phyloP scores from a whole-genome alignment of 176 grass and related monocot genomes.

The Paspalum vaginatum region DNA sequence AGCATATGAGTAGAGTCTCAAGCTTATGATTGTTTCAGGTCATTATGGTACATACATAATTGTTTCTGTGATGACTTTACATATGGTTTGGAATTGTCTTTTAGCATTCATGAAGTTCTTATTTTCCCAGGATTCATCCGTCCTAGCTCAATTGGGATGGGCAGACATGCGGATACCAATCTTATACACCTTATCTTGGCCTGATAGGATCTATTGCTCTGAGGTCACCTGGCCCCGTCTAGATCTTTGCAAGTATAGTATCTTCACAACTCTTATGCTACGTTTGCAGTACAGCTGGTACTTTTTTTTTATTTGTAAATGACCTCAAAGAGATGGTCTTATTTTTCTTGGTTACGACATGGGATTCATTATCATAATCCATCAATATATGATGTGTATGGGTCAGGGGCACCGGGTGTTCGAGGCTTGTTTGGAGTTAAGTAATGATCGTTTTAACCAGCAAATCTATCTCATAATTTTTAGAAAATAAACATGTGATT shows the following conservation, averaged over 20 bases:
- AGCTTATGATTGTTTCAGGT: slow-evolving; percentile 13
- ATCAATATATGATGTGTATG: neutral
- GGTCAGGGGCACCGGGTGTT: neutral
- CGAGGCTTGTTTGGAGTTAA: neutral
- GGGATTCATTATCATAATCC: neutral
- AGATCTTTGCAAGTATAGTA: slow-evolving; percentile 89
- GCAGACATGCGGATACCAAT: slow-evolving; percentile 97
- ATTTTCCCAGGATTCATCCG: slow-evolving; percentile 81
- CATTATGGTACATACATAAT: neutral
- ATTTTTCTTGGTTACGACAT: neutral
- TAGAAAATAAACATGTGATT: slow-evolving; percentile 13
- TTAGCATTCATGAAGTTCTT: slow-evolving; percentile 28
- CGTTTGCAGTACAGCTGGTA: neutral
- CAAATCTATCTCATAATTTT: slow-evolving; percentile 1
- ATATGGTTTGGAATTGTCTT: neutral
- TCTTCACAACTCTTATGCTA: slow-evolving; percentile 26
- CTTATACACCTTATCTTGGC: slow-evolving; percentile 96
- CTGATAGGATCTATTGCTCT: slow-evolving; percentile 92
- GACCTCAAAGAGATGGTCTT: neutral
- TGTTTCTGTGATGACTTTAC: slow-evolving; percentile 14
- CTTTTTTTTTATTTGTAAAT: slow-evolving; percentile 6
- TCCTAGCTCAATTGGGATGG: slow-evolving; percentile 93
- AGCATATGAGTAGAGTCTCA: slow-evolving; percentile 29
- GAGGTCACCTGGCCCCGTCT: slow-evolving; percentile 91
- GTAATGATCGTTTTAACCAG: slow-evolving; percentile 25